A percentile compares a stretch with the other conserved stretches of the same genome.
phyloP scores from a whole-genome alignment of 2,329 filamentous ascomycete species.

The Penicillium sp. region DNA sequence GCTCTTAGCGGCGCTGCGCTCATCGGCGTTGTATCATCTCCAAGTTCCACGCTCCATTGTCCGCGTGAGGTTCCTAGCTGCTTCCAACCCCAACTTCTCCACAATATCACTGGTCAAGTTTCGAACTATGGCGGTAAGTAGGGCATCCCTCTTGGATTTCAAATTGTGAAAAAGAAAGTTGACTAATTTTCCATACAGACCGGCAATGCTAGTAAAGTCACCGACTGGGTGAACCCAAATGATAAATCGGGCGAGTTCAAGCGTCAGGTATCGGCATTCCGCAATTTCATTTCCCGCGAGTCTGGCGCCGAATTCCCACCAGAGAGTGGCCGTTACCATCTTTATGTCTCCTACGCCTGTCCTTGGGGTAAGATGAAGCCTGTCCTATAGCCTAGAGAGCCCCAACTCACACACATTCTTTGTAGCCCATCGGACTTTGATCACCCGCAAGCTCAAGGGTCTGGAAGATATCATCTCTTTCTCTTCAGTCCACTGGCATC shows the following conservation, averaged over 20 bases:
- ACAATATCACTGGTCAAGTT: constrained; percentile 18
- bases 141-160: not conserved
- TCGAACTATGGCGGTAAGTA: constrained; percentile 41
- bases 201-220: constrained; percentile 60
- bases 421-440: constrained; percentile 79
- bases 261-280: constrained; percentile 80
- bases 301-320: constrained; percentile 75
- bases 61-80: constrained; percentile 14
- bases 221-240: constrained; percentile 78
- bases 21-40: constrained; percentile 26
- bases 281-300: constrained; percentile 76
- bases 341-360: constrained; percentile 93
- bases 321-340: constrained; percentile 89
- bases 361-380: constrained; percentile 68
- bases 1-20: constrained; percentile 28
- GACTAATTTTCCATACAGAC: too few species aligned
- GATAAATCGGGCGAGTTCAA: constrained; percentile 92
- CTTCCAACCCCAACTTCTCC: constrained; percentile 24
- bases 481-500: constrained; percentile 91
- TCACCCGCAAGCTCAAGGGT: constrained; percentile 87
- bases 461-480: constrained; percentile 79
- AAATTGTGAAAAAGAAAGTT: too few species aligned
- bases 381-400: not conserved
- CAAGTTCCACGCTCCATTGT: constrained; percentile 20
- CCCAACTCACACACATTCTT: constrained; percentile 22